Evolutionary conservation across 306 rosid genomes (phyloP).

Genomic region (Rubus idaeus): DNA sequence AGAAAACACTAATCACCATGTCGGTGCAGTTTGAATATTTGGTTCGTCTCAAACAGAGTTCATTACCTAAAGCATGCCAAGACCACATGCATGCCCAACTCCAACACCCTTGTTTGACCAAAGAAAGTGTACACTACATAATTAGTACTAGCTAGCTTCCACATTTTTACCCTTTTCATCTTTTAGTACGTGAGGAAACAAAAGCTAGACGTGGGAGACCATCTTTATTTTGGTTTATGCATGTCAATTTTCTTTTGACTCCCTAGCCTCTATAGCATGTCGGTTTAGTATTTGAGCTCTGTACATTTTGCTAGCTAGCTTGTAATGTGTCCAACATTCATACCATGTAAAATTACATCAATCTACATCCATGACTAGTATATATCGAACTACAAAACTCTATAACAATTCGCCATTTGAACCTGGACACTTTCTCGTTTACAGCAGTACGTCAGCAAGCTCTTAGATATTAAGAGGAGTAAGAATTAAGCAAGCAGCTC

Average conservation of each 20-base stretch:
- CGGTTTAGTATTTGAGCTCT: background rate
- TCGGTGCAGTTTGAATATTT: conserved; percentile 14
- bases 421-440: background rate
- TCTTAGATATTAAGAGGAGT: background rate
- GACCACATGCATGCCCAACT: background rate
- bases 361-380: background rate
- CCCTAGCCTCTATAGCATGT: background rate
- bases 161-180: background rate
- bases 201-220: background rate
- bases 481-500: conserved; percentile 3
- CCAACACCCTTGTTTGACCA: conserved; percentile 7
- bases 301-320: background rate
- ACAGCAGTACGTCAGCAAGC: background rate
- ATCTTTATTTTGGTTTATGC: background rate
- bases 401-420: background rate
- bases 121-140: background rate
- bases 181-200: background rate
- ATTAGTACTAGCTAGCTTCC: background rate
- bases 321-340: too few relatives aligned
- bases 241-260: background rate
- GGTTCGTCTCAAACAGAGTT: background rate
- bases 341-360: background rate
- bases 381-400: background rate
- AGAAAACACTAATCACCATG: background rate
- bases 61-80: conserved; percentile 1